A percentile compares a stretch with the other conserved stretches of the same genome.
Conservation (phyloP, 164 flowering plant genomes). For the Pachysandra terminalis region DNA sequence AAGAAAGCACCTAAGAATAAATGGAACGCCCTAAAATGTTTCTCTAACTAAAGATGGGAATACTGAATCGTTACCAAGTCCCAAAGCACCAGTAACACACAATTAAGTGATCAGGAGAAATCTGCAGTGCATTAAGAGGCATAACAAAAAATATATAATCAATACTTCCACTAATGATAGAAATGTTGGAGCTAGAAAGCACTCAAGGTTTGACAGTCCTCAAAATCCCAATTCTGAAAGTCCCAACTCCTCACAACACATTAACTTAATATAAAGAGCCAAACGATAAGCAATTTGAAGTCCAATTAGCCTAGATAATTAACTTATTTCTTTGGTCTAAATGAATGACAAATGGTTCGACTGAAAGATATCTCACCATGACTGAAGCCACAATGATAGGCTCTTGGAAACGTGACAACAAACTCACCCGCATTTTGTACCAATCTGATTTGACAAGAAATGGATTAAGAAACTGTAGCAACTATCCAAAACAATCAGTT, state of each 20-base stretch:
- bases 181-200: neutral
- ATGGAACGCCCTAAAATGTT: neutral
- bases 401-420: constrained; percentile 98
- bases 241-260: neutral
- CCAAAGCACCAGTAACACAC: neutral
- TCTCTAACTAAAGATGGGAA: neutral
- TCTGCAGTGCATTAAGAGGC: too few relatives aligned
- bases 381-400: constrained; percentile 98
- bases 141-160: neutral
- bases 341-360: neutral
- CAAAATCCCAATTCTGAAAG: neutral
- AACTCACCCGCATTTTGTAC: constrained; percentile 99
- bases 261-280: constrained; percentile 4
- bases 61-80: neutral
- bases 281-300: neutral
- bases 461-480: constrained; percentile 15
- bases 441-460: constrained; percentile 51
- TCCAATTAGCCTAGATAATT: neutral
- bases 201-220: neutral
- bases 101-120: too few relatives aligned
- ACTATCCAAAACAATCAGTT: neutral
- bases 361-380: constrained; percentile 60
- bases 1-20: neutral
- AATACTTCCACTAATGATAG: neutral
- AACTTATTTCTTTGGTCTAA: constrained; percentile 2